Conservation (phyloP, 345 rosid species). For the Populus simonii region DNA sequence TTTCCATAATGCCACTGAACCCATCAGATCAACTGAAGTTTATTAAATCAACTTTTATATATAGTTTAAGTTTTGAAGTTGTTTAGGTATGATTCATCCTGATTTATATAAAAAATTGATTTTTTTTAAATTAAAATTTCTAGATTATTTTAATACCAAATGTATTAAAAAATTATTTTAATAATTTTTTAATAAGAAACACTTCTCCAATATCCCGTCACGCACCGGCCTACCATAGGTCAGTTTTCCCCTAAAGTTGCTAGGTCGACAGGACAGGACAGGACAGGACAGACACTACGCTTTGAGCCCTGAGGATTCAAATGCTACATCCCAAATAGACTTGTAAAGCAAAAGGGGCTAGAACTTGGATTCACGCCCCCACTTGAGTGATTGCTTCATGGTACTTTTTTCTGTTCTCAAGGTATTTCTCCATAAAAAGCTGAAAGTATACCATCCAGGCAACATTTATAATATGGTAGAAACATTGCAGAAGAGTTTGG, state of each 20-base stretch:
- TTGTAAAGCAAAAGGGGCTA: neutral
- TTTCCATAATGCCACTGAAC: accelerated
- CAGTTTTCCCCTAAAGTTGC: neutral
- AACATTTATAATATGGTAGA: neutral
- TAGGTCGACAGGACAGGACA: neutral
- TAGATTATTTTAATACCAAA: too few species aligned
- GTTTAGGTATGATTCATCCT: too few species aligned
- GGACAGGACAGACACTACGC: neutral
- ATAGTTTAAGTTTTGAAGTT: too few species aligned
- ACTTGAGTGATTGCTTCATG: neutral
- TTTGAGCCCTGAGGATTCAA: neutral
- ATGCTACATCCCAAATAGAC: neutral
- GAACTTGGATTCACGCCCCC: neutral
- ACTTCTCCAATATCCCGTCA: too few species aligned
- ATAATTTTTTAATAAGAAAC: too few species aligned
- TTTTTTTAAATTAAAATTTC: too few species aligned
- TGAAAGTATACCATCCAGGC: neutral
- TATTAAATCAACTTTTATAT: too few species aligned
- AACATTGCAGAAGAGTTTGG: neutral
- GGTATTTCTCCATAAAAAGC: neutral
- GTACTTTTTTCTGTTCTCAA: neutral
- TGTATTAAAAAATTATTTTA: too few species aligned
- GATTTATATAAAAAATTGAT: too few species aligned
- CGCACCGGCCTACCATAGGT: neutral
- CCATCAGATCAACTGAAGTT: accelerated